Conservation (phyloP, 148 eudicot species). For the Silene uniflora region DNA sequence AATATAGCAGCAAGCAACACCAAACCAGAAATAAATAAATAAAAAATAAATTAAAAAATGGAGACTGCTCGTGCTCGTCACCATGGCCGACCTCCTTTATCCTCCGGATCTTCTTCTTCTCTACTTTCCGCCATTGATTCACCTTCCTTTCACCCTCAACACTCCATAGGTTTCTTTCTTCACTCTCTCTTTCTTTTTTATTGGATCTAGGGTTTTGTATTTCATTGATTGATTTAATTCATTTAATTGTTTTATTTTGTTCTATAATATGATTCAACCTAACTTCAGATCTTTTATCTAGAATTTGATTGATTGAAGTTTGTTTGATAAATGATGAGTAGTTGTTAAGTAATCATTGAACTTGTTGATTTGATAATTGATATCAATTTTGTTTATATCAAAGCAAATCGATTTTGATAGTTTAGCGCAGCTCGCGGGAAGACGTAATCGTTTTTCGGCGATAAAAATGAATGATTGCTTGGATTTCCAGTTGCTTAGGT, state of each 20-base stretch:
- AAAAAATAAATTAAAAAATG: neutral
- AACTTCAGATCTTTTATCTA: neutral
- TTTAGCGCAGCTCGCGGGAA: neutral
- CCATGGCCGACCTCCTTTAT: constrained; percentile 2
- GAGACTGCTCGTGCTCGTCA: constrained; percentile 4
- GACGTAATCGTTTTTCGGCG: neutral
- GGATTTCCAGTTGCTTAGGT: neutral
- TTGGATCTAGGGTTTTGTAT: constrained; percentile 6
- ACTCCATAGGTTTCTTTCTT: neutral
- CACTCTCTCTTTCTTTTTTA: neutral
- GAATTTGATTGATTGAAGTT: neutral
- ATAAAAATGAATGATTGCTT: neutral
- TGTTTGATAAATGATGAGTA: neutral
- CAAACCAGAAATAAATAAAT: neutral
- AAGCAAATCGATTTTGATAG: neutral
- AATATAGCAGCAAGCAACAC: neutral
- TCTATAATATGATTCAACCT: neutral
- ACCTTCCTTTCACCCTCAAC: neutral
- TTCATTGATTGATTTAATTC: neutral
- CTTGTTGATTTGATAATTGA: neutral
- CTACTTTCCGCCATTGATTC: constrained; percentile 5
- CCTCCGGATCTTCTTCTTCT: constrained; percentile 8
- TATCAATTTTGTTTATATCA: too few relatives aligned
- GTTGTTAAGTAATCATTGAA: neutral
- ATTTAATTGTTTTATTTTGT: neutral